phyloP scores from a whole-genome alignment of 1,284 basidiomycete genomes.

The Pseudozyma hubeiensis region DNA sequence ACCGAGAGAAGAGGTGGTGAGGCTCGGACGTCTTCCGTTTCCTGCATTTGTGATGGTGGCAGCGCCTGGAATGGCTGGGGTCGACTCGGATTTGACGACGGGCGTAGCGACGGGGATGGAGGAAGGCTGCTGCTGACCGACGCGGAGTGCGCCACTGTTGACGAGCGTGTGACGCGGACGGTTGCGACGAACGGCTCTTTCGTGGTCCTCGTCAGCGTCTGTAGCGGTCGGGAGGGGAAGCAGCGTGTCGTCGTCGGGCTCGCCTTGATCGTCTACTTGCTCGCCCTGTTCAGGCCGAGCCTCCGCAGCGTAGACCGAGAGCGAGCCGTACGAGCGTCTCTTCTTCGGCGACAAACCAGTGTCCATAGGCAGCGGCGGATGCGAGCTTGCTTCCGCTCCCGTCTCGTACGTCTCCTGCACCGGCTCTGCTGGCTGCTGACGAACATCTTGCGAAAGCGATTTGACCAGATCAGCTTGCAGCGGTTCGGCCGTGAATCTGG shows the following conservation, averaged over 20 bases:
- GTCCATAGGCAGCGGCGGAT: constrained; percentile 24
- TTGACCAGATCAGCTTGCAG: constrained; percentile 23
- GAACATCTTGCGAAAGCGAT: constrained; percentile 6
- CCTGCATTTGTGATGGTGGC: not conserved
- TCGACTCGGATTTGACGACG: not conserved
- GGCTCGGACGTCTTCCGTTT: constrained; percentile 20
- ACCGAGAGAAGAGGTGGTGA: constrained; percentile 33
- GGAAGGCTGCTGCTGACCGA: not conserved
- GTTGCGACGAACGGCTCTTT: constrained; percentile 20
- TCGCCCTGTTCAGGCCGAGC: not conserved
- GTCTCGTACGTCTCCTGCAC: constrained; percentile 12
- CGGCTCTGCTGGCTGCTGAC: constrained; percentile 1
- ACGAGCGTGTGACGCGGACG: constrained; percentile 37
- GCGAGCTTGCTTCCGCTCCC: constrained; percentile 9
- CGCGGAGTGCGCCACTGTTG: constrained; percentile 46
- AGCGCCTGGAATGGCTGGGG: not conserved
- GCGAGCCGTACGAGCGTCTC: constrained; percentile 44
- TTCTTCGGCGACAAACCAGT: constrained; percentile 37
- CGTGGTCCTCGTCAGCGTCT: not conserved
- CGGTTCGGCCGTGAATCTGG: constrained; percentile 26
- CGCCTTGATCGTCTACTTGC: constrained; percentile 4
- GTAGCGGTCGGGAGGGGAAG: constrained; percentile 10
- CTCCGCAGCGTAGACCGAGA: constrained; percentile 37
- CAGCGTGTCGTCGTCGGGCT: constrained; percentile 23
- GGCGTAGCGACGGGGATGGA: constrained; percentile 5